These are phyloP conservation scores for Sorghum bicolor DNA, from an alignment of 176 grass and related monocot species.

Conservation along the genomic window Sorghum_bicolor_NCBIv3 NC_012875.2:48362001-48362500, in stretches of 20 bases:
- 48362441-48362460: constrained; percentile 20
- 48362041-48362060: not conserved
- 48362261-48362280: too few relatives aligned
- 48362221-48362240: constrained; percentile 20
- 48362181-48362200: constrained; percentile 20
- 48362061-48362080: not conserved
- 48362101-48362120: not conserved
- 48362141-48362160: not conserved
- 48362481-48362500: constrained; percentile 11
- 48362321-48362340: constrained; percentile 27
- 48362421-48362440: not conserved
- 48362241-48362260: not conserved
- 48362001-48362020: not conserved
- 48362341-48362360: constrained; percentile 52
- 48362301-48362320: constrained; percentile 32
- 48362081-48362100: not conserved
- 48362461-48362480: constrained; percentile 18
- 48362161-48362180: not conserved
- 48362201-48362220: constrained; percentile 8
- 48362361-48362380: constrained; percentile 56
- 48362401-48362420: constrained; percentile 64
- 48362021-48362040: not conserved
- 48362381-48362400: constrained; percentile 56
- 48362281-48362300: not conserved
- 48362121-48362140: not conserved